A percentile compares a stretch with the other conserved stretches of the same genome.
These are phyloP conservation scores for Chrysoporthe puriensis DNA, from an alignment of 2,329 filamentous ascomycete species.

Conservation along the genomic window DNA sequence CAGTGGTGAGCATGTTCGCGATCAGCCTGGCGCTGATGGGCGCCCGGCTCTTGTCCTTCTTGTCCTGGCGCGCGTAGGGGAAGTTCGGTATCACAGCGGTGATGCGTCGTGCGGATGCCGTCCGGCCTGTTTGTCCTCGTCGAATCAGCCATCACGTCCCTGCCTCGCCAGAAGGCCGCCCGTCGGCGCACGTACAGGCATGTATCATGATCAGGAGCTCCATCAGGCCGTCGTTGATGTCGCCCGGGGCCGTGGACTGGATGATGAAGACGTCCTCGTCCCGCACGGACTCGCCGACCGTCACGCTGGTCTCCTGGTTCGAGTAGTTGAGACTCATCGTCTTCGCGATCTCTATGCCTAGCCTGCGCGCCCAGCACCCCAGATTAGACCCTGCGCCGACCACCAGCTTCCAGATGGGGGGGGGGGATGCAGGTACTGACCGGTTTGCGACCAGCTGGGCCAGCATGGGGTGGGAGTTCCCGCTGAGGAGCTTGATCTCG, in stretches of 20 bases:
- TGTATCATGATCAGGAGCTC: constrained; percentile 98
- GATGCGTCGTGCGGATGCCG: constrained; percentile 83
- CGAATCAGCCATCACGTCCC: constrained; percentile 3
- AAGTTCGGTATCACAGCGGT: constrained; percentile 96
- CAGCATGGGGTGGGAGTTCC: constrained; percentile 35
- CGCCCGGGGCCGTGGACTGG: constrained; percentile 90
- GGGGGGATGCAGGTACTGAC: constrained; percentile 37
- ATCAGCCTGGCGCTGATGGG: constrained; percentile 95
- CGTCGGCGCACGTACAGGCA: constrained; percentile 62
- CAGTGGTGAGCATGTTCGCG: constrained; percentile 96
- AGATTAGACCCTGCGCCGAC: neutral
- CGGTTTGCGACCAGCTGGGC: constrained; percentile 43
- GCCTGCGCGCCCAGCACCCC: constrained; percentile 46
- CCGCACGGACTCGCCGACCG: constrained; percentile 92
- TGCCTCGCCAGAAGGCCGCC: neutral
- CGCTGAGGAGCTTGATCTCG: constrained; percentile 57
- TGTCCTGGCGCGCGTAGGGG: constrained; percentile 90
- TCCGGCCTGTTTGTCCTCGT: constrained; percentile 37
- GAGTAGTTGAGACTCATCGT: constrained; percentile 83
- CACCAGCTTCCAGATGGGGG: neutral
- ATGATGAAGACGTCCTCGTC: constrained; percentile 99
- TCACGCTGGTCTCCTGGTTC: constrained; percentile 87
- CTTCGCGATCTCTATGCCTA: constrained; percentile 78
- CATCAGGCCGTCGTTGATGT: constrained; percentile 98
- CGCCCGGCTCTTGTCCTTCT: constrained; percentile 71